Evolutionary conservation across 352 stramenopile genomes (phyloP).

Genomic region (Phytophthora foliorum): DNA sequence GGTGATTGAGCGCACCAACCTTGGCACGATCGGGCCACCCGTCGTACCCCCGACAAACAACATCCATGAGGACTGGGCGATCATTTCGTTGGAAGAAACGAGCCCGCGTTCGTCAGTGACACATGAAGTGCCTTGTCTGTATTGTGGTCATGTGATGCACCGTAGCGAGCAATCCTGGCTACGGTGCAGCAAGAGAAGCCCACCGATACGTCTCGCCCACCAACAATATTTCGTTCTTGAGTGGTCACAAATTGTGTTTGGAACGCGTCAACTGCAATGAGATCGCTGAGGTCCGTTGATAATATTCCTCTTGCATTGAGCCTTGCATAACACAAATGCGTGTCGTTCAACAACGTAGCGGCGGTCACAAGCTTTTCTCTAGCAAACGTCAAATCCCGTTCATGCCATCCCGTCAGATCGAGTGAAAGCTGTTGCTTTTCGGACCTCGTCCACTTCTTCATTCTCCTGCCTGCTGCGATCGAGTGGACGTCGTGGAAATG

Average conservation of each 20-base stretch:
- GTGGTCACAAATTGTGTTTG: too few relatives aligned
- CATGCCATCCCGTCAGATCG: constrained; percentile 8
- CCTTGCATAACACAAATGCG: too few relatives aligned
- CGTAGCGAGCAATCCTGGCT: too few relatives aligned
- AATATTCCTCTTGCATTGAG: neutral
- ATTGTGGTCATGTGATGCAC: too few relatives aligned
- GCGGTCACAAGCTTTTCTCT: neutral
- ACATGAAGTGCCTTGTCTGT: too few relatives aligned
- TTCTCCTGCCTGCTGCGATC: neutral
- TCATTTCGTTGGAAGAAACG: too few relatives aligned
- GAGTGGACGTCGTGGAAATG: constrained; percentile 14
- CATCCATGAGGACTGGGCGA: neutral
- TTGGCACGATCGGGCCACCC: neutral
- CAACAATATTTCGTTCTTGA: too few relatives aligned
- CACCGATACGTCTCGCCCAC: too few relatives aligned
- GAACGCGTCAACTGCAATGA: too few relatives aligned
- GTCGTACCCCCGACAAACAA: neutral
- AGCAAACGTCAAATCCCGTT: neutral
- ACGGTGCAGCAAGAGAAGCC: too few relatives aligned
- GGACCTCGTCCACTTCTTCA: constrained; percentile 18
- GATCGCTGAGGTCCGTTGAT: neutral
- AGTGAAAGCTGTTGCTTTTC: constrained; percentile 13
- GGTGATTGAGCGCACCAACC: neutral
- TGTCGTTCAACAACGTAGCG: constrained; percentile 1
- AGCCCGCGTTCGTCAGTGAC: too few relatives aligned